Base-by-base conservation (phyloP, 345 rosid genomes). In the Heritiera fomes region DNA sequence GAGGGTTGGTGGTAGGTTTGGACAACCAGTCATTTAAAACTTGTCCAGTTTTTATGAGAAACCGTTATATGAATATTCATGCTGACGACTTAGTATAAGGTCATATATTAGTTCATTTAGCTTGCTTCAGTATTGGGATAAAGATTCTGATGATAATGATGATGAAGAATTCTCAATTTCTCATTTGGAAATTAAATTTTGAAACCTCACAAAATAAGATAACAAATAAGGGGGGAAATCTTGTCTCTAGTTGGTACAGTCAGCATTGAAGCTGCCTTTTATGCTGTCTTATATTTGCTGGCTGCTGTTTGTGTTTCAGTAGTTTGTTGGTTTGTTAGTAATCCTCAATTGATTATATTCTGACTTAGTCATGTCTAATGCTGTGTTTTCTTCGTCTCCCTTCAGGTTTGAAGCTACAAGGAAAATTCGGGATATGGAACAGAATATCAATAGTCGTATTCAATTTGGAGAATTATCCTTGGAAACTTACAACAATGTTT, bases 391-490 rank as follows among this genome's bases (percentile, higher is more conserved):
- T 55, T 58, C 23, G 4, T 78, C 55, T 74, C 72, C 20, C 70
- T 93, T 47, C 86, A 95, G 97, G 80, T 93, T 92, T 85, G 91
- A 91, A 82, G 94, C 97, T 72, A 95, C 99, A 1, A 86, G 34
- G 85, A 87, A 73, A 78, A 92, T 95, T 79, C 88, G 99, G 43
- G 89, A 80, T 17, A 83, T 80, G 80, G 98, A 95, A 70, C 78
- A 70, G 70, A 82, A 84, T 52, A 68, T 83, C 78, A 86, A 84
- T 73, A 78, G 53, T 23, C 63, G 58, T n/a, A 79, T 81, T 76
- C 89, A 77, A 66, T 85, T 34, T 2, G 83, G 87, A 79, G 84
- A 88, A 50, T 78, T 75, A 50, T 75, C 80, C 7, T 49, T 50
- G 71, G 92, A 84, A 80, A 80, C 81, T 47, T 75, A 23, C 15